Evolutionary conservation across 2,329 filamentous ascomycete genomes (phyloP), one percentile per base, ranked within the genome.

Genomic region (Tetracladium maxilliforme): DNA sequence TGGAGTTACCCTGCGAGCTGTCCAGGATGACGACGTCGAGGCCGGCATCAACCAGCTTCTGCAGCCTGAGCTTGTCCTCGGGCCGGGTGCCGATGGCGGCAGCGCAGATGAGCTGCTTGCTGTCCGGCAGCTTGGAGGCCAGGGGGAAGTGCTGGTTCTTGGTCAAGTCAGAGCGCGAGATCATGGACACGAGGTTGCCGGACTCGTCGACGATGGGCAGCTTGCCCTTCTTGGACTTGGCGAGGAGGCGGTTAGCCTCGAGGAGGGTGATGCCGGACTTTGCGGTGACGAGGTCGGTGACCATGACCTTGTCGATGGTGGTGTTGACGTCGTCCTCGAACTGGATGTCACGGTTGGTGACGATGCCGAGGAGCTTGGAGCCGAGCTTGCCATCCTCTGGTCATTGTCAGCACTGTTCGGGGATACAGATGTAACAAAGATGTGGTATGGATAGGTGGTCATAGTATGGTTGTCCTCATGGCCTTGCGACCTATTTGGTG

Each of bases 141-240:
- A 94, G 68, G 18, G 90, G 90, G 58, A 92, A 98, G 60, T 95
- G 76, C 34, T 93, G 70, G 62, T 98, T 98, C 70, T 98, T 98
- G 64, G 86, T 94, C 57, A 98, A 61, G 57, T 98, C 90, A 42
- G 86, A 93, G 42, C 90, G 74, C 34, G 81, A 86, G 49, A 94
- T 77, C 63, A 92, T 78, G 38, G 90, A 93, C 34, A 93, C 72
- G 24, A 93, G 68, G 59, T 92, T 92, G 47, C 75, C 76, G 25
- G 74, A 58, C 45, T 71, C 62, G 54, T 94, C 86, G 24, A 93
- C 75, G 33, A 93, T 92, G 33, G 86, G 86, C 31, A 94, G 72
- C 64, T 94, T 94, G 57, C 90, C 90, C 69, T 98, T 98, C 71
- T 93, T 94, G 33, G 87, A 95, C 58, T 80, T 74, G 48, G 82